Evolutionary conservation across 345 rosid genomes (phyloP), one percentile per base, ranked within the genome.

Genomic region (Populus simonii): DNA sequence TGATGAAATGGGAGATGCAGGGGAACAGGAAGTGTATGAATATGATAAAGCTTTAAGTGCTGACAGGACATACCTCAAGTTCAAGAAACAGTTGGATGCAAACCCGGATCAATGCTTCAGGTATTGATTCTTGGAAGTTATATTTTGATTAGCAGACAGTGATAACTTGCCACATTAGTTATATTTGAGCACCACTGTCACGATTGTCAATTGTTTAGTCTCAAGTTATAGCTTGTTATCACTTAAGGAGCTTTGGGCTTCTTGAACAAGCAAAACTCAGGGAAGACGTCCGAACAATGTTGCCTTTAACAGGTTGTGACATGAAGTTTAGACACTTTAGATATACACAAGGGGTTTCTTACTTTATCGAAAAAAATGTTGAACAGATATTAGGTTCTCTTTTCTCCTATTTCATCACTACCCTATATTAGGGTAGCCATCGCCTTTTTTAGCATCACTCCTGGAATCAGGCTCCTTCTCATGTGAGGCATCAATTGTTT

Each of bases 71-170:
- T 96, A 90, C 84, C 93, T 96, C 76, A 96, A 96, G 90, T 92
- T 92, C 86, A 84, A 92, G 74, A 96, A 93, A 81, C 84, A 83
- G 76, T 75, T 93, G 87, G 99, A 96, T 87, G 87, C 87, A 38
- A 78, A 88, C 55, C 97, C 96, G 0, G 88, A 92, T 59, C 99
- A 96, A 76, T 93, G 99, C 88, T 92, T 93, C 88, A 90, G 98
- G 99, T 96, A 79, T 76, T 53, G n/a, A 62, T 25, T 43, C 74
- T 66, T 68, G 66, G 5, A 8, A 38, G 29, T 36, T 57, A 36
- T 18, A 35, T 74, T 22, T 11, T 23, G 18, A 68, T 27, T 36
- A 45, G 25, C 43, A 51, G 55, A 72, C 49, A 74, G 7, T 27
- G 61, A 57, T 33, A 33, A 18, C 75, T n/a, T 71, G n/a, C 41